Percentiles rank a stretch among this genome's conserved stretches.
These are phyloP conservation scores for Cercospora citrullina DNA, from an alignment of 2,329 filamentous ascomycete genomes.

Conservation along the genomic window DNA sequence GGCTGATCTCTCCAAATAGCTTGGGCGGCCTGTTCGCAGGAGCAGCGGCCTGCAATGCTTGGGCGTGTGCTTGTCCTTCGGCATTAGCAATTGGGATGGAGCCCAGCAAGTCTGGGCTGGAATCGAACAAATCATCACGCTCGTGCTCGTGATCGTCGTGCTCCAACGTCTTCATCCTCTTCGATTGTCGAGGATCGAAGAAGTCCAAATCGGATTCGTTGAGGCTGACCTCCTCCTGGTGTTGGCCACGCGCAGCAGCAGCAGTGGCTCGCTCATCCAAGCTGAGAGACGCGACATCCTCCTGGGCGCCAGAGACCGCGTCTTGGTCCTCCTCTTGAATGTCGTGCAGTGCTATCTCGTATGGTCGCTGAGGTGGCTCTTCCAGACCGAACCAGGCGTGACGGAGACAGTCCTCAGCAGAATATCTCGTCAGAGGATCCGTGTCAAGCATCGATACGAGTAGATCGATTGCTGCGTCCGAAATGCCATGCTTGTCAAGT, in stretches of 20 bases:
- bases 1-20: slow-evolving; percentile 63
- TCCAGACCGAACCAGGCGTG: slow-evolving; percentile 69
- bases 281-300: slow-evolving; percentile 64
- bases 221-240: slow-evolving; percentile 35
- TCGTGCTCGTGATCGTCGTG: slow-evolving; percentile 38
- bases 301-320: slow-evolving; percentile 50
- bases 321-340: slow-evolving; percentile 60
- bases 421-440: slow-evolving; percentile 75
- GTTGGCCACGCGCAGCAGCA: slow-evolving; percentile 22
- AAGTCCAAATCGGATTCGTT: slow-evolving; percentile 42
- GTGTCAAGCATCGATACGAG: slow-evolving; percentile 75
- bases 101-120: slow-evolving; percentile 42
- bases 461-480: slow-evolving; percentile 69
- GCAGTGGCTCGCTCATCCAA: slow-evolving; percentile 50
- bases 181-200: slow-evolving; percentile 45
- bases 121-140: slow-evolving; percentile 36
- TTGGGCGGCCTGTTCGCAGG: slow-evolving; percentile 37
- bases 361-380: slow-evolving; percentile 28
- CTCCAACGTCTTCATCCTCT: slow-evolving; percentile 47
- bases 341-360: slow-evolving; percentile 38
- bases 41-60: slow-evolving; percentile 16
- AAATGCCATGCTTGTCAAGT: slow-evolving; percentile 60
- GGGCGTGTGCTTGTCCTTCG: slow-evolving; percentile 11
- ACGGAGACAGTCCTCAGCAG: slow-evolving; percentile 66
- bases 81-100: slow-evolving; percentile 35